Evolutionary conservation across 805 yeast genomes (phyloP), one percentile per base, ranked within the genome.

Genomic region (Yarrowia divulgata): DNA sequence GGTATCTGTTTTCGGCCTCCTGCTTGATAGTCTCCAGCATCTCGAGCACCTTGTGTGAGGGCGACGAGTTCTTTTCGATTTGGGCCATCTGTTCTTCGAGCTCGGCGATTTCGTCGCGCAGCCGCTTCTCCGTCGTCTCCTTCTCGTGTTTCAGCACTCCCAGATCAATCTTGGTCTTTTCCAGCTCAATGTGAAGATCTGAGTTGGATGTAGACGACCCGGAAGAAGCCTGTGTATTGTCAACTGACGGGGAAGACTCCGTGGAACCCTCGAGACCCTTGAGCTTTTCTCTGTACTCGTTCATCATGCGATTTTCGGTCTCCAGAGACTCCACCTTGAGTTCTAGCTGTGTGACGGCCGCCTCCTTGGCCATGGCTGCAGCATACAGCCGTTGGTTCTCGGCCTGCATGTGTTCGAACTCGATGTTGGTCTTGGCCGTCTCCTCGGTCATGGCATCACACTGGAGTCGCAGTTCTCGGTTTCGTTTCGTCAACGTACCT

Each of bases 301-400:
- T 34, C 37, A 52, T 40, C 42, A 34, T 12, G 7, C 43, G 63
- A 18, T 40, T 54, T n/a, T 66, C 69, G 19, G 29, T 52, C 40
- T 52, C 52, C 43, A 52, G 42, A 19, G 48, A 39, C 35, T 54
- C 43, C 16, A 66, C 62, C 58, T 70, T 58, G 34, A 73, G 70
- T 46, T 74, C 79, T 8, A 74, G 69, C 29, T 70, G 69, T 7
- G 76, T 72, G 2, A 77, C 74, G 46, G 69, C 71, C 7, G 72
- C 72, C 52, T 75, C 77, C 45, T 77, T 77, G 29, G 74, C 76
- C 19, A 77, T 69, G 40, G 80, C 79, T n/a, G 75, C 72, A 48
- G 73, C 75, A 39, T 76, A 71, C 13, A 79, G 70, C 19, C 73
- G 64, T n/a, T 77, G 74, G 52, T 77, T 75, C 48, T 77, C 78